Evolutionary conservation across 139 green algal species (phyloP).

Genomic region (Pseudopediastrum boryanum): DNA sequence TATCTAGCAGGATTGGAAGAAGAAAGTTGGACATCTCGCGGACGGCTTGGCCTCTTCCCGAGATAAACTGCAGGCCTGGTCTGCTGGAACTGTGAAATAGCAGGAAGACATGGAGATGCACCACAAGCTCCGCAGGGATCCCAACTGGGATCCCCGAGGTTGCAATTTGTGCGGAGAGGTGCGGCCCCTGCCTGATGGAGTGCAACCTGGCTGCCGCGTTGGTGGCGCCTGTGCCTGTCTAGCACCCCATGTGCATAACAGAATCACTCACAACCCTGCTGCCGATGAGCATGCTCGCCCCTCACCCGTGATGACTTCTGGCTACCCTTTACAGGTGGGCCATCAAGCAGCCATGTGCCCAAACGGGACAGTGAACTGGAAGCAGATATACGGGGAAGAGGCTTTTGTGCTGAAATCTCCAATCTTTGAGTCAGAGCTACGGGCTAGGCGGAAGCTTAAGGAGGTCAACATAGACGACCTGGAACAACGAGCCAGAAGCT

Average conservation of each 20-base stretch:
- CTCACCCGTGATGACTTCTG: not conserved
- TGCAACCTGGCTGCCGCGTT: not conserved
- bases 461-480: slow-evolving; percentile 67
- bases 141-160: slow-evolving; percentile 81
- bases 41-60: too few species aligned
- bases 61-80: too few species aligned
- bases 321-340: slow-evolving; percentile 64
- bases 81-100: not conserved
- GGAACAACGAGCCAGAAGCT: slow-evolving; percentile 62
- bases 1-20: too few species aligned
- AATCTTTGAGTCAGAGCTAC: slow-evolving; percentile 75
- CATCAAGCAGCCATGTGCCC: slow-evolving; percentile 88
- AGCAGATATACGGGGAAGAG: slow-evolving; percentile 83
- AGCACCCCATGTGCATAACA: too few species aligned
- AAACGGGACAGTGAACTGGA: slow-evolving; percentile 92
- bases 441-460: slow-evolving; percentile 53
- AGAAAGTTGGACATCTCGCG: too few species aligned
- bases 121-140: slow-evolving; percentile 84
- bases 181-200: too few species aligned
- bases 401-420: slow-evolving; percentile 72
- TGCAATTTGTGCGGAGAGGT: slow-evolving; percentile 93
- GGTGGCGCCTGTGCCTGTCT: not conserved
- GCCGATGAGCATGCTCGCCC: too few species aligned
- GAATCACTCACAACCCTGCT: too few species aligned
- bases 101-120: slow-evolving; percentile 82